Percentiles rank a stretch among this genome's conserved stretches.
phyloP scores from a whole-genome alignment of 148 eudicot species.

The Cornus florida region DNA sequence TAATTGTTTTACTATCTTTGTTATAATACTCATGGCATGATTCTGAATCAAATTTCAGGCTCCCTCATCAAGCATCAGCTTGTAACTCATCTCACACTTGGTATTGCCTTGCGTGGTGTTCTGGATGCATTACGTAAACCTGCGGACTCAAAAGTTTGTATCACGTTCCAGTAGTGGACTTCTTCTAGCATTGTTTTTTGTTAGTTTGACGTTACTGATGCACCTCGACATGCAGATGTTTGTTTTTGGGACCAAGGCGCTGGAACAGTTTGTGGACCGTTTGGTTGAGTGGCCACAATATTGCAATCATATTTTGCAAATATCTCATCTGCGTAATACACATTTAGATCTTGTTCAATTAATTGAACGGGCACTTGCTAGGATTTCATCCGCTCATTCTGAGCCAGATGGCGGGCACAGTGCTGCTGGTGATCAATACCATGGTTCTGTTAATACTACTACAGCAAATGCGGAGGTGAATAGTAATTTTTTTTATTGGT shows the following conservation, averaged over 20 bases:
- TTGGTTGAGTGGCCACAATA: constrained; percentile 95
- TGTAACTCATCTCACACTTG: constrained; percentile 89
- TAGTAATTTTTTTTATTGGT: neutral
- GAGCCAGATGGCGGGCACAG: constrained; percentile 64
- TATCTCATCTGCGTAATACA: constrained; percentile 85
- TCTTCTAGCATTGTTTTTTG: neutral
- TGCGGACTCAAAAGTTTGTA: constrained; percentile 77
- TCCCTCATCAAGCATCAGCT: constrained; percentile 87
- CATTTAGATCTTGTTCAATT: constrained; percentile 75
- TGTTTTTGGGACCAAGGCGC: constrained; percentile 80
- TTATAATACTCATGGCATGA: constrained; percentile 1
- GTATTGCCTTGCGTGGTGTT: constrained; percentile 89
- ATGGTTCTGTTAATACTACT: constrained; percentile 39
- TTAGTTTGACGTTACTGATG: neutral
- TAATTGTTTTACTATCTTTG: neutral
- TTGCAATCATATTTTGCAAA: constrained; percentile 92
- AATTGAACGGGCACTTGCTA: constrained; percentile 73
- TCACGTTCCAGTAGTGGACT: neutral
- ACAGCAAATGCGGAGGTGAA: constrained; percentile 56
- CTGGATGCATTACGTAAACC: constrained; percentile 88
- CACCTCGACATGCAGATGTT: constrained; percentile 64
- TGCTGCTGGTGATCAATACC: constrained; percentile 56
- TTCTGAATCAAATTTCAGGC: constrained; percentile 46
- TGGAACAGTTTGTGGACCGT: constrained; percentile 87
- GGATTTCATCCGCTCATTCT: constrained; percentile 46